These are phyloP conservation scores for Mikania micrantha DNA, from an alignment of 129 eudicot genomes.

Conservation along the genomic window DNA sequence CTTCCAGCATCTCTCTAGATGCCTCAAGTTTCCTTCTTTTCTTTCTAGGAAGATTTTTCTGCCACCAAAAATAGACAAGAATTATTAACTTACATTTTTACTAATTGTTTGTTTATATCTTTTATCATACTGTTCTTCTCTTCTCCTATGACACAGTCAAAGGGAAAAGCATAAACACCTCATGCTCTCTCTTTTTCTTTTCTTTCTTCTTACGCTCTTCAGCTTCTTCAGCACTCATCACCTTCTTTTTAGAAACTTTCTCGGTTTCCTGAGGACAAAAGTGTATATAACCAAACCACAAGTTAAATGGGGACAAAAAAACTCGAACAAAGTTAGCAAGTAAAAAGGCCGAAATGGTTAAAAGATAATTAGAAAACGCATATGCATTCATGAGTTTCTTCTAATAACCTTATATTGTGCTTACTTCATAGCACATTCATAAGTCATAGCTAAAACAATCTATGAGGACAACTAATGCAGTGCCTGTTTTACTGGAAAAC, in stretches of 20 bases:
- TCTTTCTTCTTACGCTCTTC: slow-evolving; percentile 87
- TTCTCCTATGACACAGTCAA: neutral
- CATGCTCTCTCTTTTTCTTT: slow-evolving; percentile 85
- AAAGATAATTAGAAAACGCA: neutral
- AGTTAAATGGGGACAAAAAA: neutral
- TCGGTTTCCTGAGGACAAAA: slow-evolving; percentile 33
- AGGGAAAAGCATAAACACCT: slow-evolving; percentile 35
- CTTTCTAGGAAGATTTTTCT: slow-evolving; percentile 93
- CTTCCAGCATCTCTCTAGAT: slow-evolving; percentile 82
- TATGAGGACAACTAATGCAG: neutral
- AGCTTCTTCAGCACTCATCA: slow-evolving; percentile 91
- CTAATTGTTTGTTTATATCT: neutral
- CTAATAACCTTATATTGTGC: neutral
- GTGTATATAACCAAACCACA: neutral
- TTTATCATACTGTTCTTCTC: neutral
- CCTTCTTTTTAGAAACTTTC: slow-evolving; percentile 42
- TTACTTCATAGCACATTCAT: neutral
- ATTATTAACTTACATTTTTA: neutral
- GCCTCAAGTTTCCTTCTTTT: slow-evolving; percentile 91
- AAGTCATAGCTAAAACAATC: neutral
- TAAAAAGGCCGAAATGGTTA: neutral
- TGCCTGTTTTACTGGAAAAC: neutral
- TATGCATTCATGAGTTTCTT: neutral
- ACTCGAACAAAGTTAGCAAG: neutral
- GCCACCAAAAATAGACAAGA: slow-evolving; percentile 15